Conservation (phyloP, 768 basidiomycete genomes). For the Mycena metata region DNA sequence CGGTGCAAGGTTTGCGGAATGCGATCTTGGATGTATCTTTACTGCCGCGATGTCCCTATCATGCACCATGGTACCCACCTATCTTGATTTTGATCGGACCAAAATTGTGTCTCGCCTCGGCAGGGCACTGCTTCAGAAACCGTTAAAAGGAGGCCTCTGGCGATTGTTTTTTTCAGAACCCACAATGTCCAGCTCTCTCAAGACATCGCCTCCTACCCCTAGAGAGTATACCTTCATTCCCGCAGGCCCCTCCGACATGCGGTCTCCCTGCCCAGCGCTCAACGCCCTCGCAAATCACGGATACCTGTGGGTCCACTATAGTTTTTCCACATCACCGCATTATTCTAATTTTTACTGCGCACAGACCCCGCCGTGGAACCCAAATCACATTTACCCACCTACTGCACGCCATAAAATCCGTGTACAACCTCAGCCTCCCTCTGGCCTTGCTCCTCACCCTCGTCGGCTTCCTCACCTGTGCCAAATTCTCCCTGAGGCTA, state of each 20-base stretch:
- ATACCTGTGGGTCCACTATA: constrained; percentile 61
- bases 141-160: constrained; percentile 1
- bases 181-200: constrained; percentile 15
- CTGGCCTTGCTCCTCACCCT: constrained; percentile 68
- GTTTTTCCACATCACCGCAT: not conserved
- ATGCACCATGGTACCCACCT: not conserved
- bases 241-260: constrained; percentile 44
- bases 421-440: constrained; percentile 73
- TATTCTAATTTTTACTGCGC: not conserved
- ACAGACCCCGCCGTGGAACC: constrained; percentile 66
- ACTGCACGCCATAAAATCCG: constrained; percentile 60
- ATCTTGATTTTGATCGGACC: not conserved
- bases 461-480: constrained; percentile 63
- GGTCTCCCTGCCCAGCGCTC: constrained; percentile 69
- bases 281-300: constrained; percentile 71
- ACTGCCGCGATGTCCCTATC: not conserved
- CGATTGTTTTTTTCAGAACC: not conserved
- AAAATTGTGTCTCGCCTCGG: not conserved
- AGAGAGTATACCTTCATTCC: constrained; percentile 44
- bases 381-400: constrained; percentile 64
- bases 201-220: no score
- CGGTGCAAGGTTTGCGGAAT: no score
- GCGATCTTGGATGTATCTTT: not conserved
- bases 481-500: constrained; percentile 46
- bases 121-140: not conserved